phyloP scores from a whole-genome alignment of 805 yeast species.

The Saccharomycopsis lassenensis region DNA sequence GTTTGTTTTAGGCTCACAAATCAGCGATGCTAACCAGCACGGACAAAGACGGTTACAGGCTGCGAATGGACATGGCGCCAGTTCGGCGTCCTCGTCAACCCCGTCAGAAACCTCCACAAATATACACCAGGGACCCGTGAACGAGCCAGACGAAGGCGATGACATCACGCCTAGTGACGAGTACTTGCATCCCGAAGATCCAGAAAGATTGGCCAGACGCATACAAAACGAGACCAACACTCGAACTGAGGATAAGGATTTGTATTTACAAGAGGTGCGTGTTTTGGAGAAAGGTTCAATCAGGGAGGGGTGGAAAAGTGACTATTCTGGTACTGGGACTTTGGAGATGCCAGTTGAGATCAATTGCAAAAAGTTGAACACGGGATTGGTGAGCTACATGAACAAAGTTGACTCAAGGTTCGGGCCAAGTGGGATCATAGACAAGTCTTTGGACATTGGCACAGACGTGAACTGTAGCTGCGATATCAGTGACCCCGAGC shows the following conservation, averaged over 20 bases:
- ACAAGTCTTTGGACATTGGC: conserved; percentile 13
- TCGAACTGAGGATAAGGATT: conserved; percentile 26
- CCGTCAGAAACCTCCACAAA: background rate
- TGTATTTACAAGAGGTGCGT: conserved; percentile 64
- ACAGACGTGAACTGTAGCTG: conserved; percentile 50
- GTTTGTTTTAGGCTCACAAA: conserved; percentile 2
- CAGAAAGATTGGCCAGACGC: background rate
- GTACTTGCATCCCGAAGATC: conserved; percentile 17
- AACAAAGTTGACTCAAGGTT: conserved; percentile 34
- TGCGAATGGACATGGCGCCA: background rate
- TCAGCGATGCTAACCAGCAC: no score
- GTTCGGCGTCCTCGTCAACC: background rate
- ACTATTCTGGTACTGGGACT: conserved; percentile 65
- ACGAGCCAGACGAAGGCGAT: background rate
- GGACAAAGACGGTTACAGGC: conserved; percentile 1
- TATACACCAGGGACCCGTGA: background rate
- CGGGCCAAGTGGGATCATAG: conserved; percentile 23
- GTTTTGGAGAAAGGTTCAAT: conserved; percentile 70
- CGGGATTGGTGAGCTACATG: conserved; percentile 38
- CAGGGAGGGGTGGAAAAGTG: conserved; percentile 93
- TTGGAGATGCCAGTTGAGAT: conserved; percentile 73
- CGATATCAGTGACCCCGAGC: conserved; percentile 70
- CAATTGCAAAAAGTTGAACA: conserved; percentile 44
- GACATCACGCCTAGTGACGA: background rate
- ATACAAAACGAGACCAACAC: conserved; percentile 19